Percentiles rank a stretch among this genome's conserved stretches.
These are phyloP conservation scores for Wickerhamia fluorescens DNA, from an alignment of 805 yeast genomes.

Conservation along the genomic window DNA sequence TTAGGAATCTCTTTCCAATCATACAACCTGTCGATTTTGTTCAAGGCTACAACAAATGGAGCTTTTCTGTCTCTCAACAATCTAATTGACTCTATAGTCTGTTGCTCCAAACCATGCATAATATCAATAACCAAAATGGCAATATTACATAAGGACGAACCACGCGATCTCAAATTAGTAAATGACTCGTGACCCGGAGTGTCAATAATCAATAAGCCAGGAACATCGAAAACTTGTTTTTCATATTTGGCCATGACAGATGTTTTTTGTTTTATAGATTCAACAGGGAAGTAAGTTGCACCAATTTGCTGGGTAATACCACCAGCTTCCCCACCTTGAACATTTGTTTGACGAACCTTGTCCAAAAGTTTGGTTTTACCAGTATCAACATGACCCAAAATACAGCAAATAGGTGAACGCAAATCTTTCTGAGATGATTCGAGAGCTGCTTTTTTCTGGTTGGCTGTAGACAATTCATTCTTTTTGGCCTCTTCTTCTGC, in stretches of 20 bases:
- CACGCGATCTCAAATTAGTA: conserved; percentile 95
- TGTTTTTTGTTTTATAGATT: conserved; percentile 85
- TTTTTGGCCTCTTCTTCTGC: conserved; percentile 6
- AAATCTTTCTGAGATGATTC: conserved; percentile 43
- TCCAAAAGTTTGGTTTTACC: conserved; percentile 98
- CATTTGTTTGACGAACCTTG: conserved; percentile 96
- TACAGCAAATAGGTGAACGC: conserved; percentile 99
- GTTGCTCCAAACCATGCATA: conserved; percentile 99
- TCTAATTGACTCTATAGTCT: conserved; percentile 89
- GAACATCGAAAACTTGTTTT: conserved; percentile 84
- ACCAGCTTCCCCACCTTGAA: conserved; percentile 99
- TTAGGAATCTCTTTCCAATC: conserved; percentile 91
- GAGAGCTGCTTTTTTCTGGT: conserved; percentile 7
- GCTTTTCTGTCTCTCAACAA: conserved; percentile 94
- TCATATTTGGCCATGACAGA: conserved; percentile 84
- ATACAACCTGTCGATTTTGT: conserved; percentile 94
- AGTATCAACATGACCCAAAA: conserved; percentile 98
- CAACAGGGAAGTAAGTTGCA: conserved; percentile 98
- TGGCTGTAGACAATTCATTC: conserved; percentile 6
- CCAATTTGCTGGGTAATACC: conserved; percentile 99
- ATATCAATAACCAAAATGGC: conserved; percentile 97
- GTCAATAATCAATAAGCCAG: conserved; percentile 93
- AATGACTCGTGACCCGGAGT: conserved; percentile 99
- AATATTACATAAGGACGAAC: conserved; percentile 97
- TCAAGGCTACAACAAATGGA: conserved; percentile 94